Evolutionary conservation across 2,329 filamentous ascomycete species (phyloP), one percentile per base, ranked within the genome.

Genomic region (Podosphaera aphanis): DNA sequence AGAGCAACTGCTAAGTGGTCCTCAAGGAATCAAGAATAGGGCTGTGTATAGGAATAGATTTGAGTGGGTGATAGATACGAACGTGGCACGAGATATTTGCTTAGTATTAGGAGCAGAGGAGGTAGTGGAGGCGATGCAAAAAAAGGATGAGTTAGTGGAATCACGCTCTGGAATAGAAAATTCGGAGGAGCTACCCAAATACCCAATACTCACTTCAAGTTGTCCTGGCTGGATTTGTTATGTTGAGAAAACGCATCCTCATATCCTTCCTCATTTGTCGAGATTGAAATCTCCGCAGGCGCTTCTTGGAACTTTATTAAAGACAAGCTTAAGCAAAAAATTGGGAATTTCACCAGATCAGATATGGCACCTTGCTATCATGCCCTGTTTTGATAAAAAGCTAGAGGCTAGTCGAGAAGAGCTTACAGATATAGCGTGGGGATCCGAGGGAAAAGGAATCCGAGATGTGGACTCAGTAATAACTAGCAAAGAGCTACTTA

Each of bases 361-460:
- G 53, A 85, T 98, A 59, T 98, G 88, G 83, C 88, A 95, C 61
- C 63, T 95, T 45, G 84, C 88, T 11, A 70, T 98, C 40, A 98
- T 98, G 90, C 90, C 90, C 18, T 98, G 90, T 61, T 95, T 98
- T 61, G 90, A 98, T 62, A 98, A 98, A 67, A 98, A 98, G 62
- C 71, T 98, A 23, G 90, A 98, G 64, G 90, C 90, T 5, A 93
- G 85, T 54, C 77, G 90, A 45, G 79, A 85, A 60, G 90, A 98
- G 62, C 71, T 98, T 35, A 95, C 86, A 0, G 81, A 88, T 58
- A 64, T 71, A 5, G 73, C 74, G 15, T 94, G 86, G 86, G 66
- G 62, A 46, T 66, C 62, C 36, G 64, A 64, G 25, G 66, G 64
- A 1, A 62, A 65, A 43, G 73, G 74, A 1, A 71, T 90, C 21